Percentiles rank a stretch among this genome's conserved stretches.
These are phyloP conservation scores for Colletotrichum cereale DNA, from an alignment of 2,329 filamentous ascomycete genomes.

Conservation along the genomic window DNA sequence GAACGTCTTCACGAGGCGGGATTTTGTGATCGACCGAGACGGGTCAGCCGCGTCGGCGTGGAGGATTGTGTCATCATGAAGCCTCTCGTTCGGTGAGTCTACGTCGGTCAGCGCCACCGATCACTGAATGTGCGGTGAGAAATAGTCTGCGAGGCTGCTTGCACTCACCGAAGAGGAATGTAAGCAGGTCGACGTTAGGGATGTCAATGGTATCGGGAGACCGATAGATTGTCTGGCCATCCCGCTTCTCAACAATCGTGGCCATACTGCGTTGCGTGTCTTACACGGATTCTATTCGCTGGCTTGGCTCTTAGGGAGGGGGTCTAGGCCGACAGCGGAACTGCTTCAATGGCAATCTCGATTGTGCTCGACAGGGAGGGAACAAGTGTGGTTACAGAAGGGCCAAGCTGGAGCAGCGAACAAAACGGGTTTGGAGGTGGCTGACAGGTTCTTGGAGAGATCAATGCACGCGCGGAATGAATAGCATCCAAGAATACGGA, in stretches of 20 bases:
- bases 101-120: background rate
- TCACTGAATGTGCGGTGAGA: background rate
- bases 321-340: background rate
- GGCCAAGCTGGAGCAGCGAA: background rate
- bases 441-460: background rate
- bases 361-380: background rate
- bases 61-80: conserved; percentile 62
- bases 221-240: conserved; percentile 52
- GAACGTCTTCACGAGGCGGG: conserved; percentile 60
- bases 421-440: background rate
- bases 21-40: conserved; percentile 65
- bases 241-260: conserved; percentile 36
- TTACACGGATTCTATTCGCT: background rate
- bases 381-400: background rate
- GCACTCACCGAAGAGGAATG: conserved; percentile 56
- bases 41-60: conserved; percentile 70
- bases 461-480: conserved; percentile 21
- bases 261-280: too few species aligned
- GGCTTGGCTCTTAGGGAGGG: too few species aligned
- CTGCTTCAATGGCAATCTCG: background rate
- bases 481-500: background rate
- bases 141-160: background rate
- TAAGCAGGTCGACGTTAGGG: conserved; percentile 57
- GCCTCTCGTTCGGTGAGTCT: conserved; percentile 25
- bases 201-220: conserved; percentile 48